These are phyloP conservation scores for Nigrograna mackinnonii DNA, from an alignment of 2,329 filamentous ascomycete species.

Conservation along the genomic window DNA sequence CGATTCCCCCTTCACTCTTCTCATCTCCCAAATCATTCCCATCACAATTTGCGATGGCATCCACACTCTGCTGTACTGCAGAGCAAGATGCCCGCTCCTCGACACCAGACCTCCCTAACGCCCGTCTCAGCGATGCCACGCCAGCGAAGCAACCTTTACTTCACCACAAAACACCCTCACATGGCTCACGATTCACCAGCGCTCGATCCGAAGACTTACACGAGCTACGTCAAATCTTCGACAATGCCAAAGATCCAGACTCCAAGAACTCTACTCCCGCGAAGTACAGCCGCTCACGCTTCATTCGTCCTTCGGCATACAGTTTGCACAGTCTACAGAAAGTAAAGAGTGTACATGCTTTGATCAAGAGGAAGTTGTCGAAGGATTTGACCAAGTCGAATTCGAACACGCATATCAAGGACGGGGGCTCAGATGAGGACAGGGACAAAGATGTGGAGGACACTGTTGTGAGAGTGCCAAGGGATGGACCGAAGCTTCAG, in stretches of 20 bases:
- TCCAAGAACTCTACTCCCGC: slow-evolving; percentile 13
- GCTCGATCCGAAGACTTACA: slow-evolving; percentile 32
- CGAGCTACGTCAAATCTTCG: slow-evolving; percentile 38
- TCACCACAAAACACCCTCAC: slow-evolving; percentile 16
- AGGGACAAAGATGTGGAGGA: slow-evolving; percentile 8
- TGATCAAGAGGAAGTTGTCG: slow-evolving; percentile 36
- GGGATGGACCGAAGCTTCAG: slow-evolving; percentile 21
- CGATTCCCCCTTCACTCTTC: no score
- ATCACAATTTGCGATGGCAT: no score
- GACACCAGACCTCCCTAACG: slow-evolving; percentile 38
- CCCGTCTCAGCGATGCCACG: slow-evolving; percentile 27
- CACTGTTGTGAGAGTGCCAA: slow-evolving; percentile 28
- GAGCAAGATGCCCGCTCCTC: slow-evolving; percentile 28
- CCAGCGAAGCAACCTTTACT: slow-evolving; percentile 30
- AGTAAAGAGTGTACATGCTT: slow-evolving; percentile 37
- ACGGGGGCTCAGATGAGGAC: slow-evolving; percentile 9
- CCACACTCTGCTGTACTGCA: slow-evolving; percentile 33
- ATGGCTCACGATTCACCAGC: slow-evolving; percentile 32
- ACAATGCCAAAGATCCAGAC: slow-evolving; percentile 22
- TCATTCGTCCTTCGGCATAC: slow-evolving; percentile 29
- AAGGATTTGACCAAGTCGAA: slow-evolving; percentile 24
- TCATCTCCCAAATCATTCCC: no score
- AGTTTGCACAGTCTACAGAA: slow-evolving; percentile 37
- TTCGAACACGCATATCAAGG: slow-evolving; percentile 6
- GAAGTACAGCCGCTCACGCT: slow-evolving; percentile 19